Evolutionary conservation across 1,284 basidiomycete species (phyloP), one percentile per base, ranked within the genome.

Genomic region (Papiliotrema flavescens): DNA sequence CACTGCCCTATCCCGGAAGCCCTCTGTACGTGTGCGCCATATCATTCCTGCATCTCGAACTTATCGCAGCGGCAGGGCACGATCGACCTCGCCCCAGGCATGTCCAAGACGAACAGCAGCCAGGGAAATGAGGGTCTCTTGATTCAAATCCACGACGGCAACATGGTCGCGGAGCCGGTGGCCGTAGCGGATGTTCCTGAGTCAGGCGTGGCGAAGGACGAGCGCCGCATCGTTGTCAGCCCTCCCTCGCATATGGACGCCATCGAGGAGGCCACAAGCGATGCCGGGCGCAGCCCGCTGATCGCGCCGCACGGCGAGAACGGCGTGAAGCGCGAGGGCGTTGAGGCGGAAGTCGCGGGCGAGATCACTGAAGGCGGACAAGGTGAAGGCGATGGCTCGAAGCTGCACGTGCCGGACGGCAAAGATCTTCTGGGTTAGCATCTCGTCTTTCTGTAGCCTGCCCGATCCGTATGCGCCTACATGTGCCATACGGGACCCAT

Each of bases 1-100:
- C 55, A 67, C 66, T 39, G 70, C 73, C 5, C 61, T 73, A 41
- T 66, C 64, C 39, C 64, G 71, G 22, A 60, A 64, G 22, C 70
- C 70, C 9, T 75, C 73, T 1, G 68, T 70, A 45, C 47, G 69
- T 63, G n/a, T 20, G 17, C 40, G 1, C 36, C 36, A 13, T 26
- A n/a, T 39, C 13, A 22, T 7, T 17, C 39, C 1, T 28, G 15
- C 23, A 36, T 36, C 14, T 37, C 11, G 43, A 15, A 19, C 14
- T 14, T 24, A 40, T 17, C 7, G 28, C 28, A 40, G 15, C 39
- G 20, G 39, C 39, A 20, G 17, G 39, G 39, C 4, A 20, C 15
- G 4, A 40, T 20, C 39, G 39, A n/a, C 34, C 7, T 44, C 43
- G 11, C 17, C 20, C 14, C 40, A 24, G 5, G 52, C 40, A 15